Conservation (phyloP, 2,329 filamentous ascomycete genomes). For the Niveomyces coronatus region DNA sequence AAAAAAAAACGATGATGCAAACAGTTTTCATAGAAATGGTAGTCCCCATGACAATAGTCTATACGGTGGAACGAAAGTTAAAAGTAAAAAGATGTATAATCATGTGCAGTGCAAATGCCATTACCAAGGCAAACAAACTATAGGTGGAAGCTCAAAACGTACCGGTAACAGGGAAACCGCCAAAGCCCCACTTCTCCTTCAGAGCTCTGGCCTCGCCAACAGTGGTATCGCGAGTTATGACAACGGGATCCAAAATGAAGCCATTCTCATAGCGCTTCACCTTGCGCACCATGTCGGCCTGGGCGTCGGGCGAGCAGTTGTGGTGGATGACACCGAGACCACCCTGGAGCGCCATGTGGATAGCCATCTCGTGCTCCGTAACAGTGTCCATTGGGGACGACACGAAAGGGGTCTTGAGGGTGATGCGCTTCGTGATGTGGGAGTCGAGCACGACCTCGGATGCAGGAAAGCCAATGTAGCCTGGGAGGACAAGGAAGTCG, state of each 20-base stretch:
- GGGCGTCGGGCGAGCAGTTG: constrained; percentile 95
- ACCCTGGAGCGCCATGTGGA: constrained; percentile 85
- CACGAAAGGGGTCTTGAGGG: constrained; percentile 90
- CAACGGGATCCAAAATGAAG: constrained; percentile 92
- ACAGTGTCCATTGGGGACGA: constrained; percentile 99
- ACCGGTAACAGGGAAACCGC: constrained; percentile 98
- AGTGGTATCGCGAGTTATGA: constrained; percentile 78
- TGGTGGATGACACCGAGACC: constrained; percentile 95
- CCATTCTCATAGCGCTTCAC: constrained; percentile 99
- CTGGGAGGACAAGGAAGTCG: constrained; percentile 92
- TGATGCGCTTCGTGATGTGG: constrained; percentile 88
- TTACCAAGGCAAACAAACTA: constrained; percentile 5
- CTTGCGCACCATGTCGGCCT: constrained; percentile 98
- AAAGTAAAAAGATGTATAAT: constrained; percentile 72
- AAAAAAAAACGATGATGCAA: no score
- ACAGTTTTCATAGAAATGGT: constrained; percentile 25
- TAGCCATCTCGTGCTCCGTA: constrained; percentile 98
- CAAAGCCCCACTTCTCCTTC: constrained; percentile 98
- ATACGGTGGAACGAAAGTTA: constrained; percentile 99
- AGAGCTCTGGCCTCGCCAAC: constrained; percentile 83
- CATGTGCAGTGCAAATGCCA: constrained; percentile 33
- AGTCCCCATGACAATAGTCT: constrained; percentile 79
- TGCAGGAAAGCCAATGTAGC: constrained; percentile 96
- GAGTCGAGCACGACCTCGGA: constrained; percentile 82
- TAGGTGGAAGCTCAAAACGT: no score